Conservation (phyloP, 495 filamentous ascomycete genomes). For the Penicillium cinerascens region DNA sequence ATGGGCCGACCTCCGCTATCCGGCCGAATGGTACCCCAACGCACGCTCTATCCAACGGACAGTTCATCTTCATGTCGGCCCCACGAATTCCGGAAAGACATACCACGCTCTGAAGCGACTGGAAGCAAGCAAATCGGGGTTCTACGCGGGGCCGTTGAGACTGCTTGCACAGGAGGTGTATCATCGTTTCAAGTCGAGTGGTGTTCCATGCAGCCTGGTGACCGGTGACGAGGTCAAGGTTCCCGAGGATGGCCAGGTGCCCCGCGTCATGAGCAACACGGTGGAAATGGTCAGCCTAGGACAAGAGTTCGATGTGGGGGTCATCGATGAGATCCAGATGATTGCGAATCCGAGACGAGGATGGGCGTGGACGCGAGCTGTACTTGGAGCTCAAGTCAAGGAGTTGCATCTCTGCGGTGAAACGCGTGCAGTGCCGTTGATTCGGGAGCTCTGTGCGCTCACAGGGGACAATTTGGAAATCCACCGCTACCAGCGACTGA, state of each 20-base stretch:
- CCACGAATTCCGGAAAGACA: conserved; percentile 98
- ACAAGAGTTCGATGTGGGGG: conserved; percentile 72
- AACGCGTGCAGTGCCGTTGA: conserved; percentile 72
- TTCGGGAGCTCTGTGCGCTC: conserved; percentile 71
- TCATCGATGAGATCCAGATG: conserved; percentile 99
- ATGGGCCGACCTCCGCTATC: conserved; percentile 76
- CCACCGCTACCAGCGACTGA: conserved; percentile 78
- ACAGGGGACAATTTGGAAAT: conserved; percentile 82
- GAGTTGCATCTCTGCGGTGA: conserved; percentile 97
- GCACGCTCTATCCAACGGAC: conserved; percentile 75
- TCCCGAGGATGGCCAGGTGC: conserved; percentile 39
- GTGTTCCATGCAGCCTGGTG: conserved; percentile 70
- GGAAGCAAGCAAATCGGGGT: conserved; percentile 67
- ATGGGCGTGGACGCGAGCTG: conserved; percentile 95
- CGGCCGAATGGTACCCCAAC: conserved; percentile 85
- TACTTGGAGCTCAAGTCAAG: conserved; percentile 77
- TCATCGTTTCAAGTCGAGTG: conserved; percentile 70
- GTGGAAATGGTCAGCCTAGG: conserved; percentile 92
- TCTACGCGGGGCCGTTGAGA: conserved; percentile 89
- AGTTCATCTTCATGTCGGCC: conserved; percentile 91
- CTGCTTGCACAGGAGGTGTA: conserved; percentile 93
- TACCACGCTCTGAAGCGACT: conserved; percentile 91
- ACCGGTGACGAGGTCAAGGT: conserved; percentile 85
- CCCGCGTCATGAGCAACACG: conserved; percentile 74
- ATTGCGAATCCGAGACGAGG: conserved; percentile 76